Evolutionary conservation across 805 yeast genomes (phyloP), one percentile per base, ranked within the genome.

Genomic region (Nakazawaea laoshanensis): DNA sequence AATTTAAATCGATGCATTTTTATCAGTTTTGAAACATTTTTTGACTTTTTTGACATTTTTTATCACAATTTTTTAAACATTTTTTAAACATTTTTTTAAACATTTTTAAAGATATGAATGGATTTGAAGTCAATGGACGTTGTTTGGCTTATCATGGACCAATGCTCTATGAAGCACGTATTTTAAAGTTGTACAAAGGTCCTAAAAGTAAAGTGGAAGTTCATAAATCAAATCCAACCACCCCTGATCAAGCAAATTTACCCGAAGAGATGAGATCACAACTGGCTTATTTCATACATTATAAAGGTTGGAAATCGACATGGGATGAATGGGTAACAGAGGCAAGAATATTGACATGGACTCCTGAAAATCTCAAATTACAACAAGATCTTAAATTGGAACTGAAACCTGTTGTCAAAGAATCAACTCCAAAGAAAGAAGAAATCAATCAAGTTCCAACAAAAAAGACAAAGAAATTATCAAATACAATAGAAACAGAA

Each of bases 311-410:
- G 98, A 89, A 88, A 48, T 57, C 78, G 12, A 77, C 87, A 38
- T 89, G 96, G 95, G 97, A 89, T 51, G 98, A 89, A 54, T 89
- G 98, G 98, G 89, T 89, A 1, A 68, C 71, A 1, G 54, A 57
- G 6, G 77, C 73, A 24, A 59, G 97, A 22, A 68, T 89, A 5
- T 61, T 84, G 47, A 79, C 74, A 41, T 65, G 64, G 48, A 81
- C 69, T 31, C 78, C 74, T 19, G 94, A 80, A 42, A 86, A 82
- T 47, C 45, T 80, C 33, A 59, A 66, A 30, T 56, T 74, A 32
- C 84, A 79, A 53, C 71, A 75, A 42, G 77, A 71, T 40, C 55
- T 84, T 42, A 70, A 71, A 38, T 57, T 57, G 20, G 68, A 67
- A 3, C 41, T 65, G 22, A 53, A 36, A 39, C 49, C 34, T 17